Conservation (phyloP, 2,329 filamentous ascomycete species). For the Parafenestella ontariensis region DNA sequence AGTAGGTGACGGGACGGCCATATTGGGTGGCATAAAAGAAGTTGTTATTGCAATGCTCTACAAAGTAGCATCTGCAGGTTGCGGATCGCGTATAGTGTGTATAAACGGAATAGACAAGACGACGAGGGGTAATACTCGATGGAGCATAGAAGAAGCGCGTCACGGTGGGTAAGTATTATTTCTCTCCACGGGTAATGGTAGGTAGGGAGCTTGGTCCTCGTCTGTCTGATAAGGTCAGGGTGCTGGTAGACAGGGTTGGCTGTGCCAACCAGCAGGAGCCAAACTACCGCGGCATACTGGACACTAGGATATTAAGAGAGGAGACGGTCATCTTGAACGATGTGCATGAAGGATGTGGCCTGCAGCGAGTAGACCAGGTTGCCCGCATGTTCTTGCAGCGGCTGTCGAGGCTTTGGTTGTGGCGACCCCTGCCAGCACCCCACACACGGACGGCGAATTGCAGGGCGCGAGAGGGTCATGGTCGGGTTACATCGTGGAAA, state of each 20-base stretch:
- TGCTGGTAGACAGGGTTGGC: slow-evolving; percentile 33
- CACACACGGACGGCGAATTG: slow-evolving; percentile 46
- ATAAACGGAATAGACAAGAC: slow-evolving; percentile 43
- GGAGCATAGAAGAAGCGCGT: slow-evolving; percentile 44
- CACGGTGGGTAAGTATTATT: slow-evolving; percentile 50
- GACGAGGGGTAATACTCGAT: slow-evolving; percentile 47
- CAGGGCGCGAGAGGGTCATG: slow-evolving; percentile 33
- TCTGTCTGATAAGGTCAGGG: slow-evolving; percentile 49
- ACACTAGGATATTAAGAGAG: slow-evolving; percentile 41
- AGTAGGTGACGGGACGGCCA: slow-evolving; percentile 43
- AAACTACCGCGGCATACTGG: slow-evolving; percentile 43
- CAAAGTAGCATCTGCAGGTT: slow-evolving; percentile 42
- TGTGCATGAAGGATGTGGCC: slow-evolving; percentile 39
- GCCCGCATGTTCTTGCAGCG: slow-evolving; percentile 44
- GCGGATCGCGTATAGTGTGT: slow-evolving; percentile 41
- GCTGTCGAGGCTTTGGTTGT: slow-evolving; percentile 43
- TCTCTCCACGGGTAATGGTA: slow-evolving; percentile 36
- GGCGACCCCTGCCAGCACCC: slow-evolving; percentile 45
- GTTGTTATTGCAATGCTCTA: slow-evolving; percentile 31
- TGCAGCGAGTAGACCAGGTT: slow-evolving; percentile 41
- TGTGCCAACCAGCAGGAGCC: slow-evolving; percentile 42
- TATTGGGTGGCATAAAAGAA: slow-evolving; percentile 28
- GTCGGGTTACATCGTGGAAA: slow-evolving; percentile 48
- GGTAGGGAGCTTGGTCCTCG: slow-evolving; percentile 44
- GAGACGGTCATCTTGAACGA: slow-evolving; percentile 39